These are phyloP conservation scores for Fusarium tjaetaba DNA, from an alignment of 2,329 filamentous ascomycete genomes.

Conservation along the genomic window DNA sequence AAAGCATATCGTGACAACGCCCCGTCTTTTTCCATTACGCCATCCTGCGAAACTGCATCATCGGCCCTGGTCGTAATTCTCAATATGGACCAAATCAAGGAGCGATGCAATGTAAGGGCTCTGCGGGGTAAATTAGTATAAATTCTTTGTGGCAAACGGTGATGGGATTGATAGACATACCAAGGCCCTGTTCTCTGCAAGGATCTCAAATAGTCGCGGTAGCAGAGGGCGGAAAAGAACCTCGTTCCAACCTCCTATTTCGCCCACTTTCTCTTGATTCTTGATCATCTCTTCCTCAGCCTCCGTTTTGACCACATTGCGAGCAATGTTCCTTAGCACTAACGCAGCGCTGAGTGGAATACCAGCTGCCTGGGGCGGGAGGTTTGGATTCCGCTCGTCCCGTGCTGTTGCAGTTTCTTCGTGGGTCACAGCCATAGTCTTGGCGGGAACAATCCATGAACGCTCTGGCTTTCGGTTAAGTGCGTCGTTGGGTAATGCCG, in stretches of 20 bases:
- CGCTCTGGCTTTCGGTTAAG: conserved; percentile 37
- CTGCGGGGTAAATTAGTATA: conserved; percentile 42
- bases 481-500: conserved; percentile 44
- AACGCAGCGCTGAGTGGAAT: conserved; percentile 82
- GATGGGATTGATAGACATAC: conserved; percentile 51
- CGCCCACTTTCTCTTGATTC: conserved; percentile 55
- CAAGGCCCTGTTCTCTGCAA: conserved; percentile 73
- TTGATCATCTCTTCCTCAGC: conserved; percentile 65
- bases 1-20: conserved; percentile 8
- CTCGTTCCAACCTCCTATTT: conserved; percentile 71
- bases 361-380: conserved; percentile 72
- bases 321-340: conserved; percentile 81
- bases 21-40: conserved; percentile 21
- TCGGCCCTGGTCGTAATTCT: conserved; percentile 42
- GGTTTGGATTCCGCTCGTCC: conserved; percentile 68
- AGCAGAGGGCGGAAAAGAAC: conserved; percentile 73
- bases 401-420: conserved; percentile 66
- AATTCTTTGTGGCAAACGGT: background rate
- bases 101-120: conserved; percentile 54
- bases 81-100: conserved; percentile 50
- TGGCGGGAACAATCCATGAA: conserved; percentile 63
- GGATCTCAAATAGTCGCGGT: conserved; percentile 72
- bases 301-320: conserved; percentile 70
- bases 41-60: conserved; percentile 17
- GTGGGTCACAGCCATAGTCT: conserved; percentile 63